These are phyloP conservation scores for Agarophyton chilense DNA, from an alignment of 23 red algal species.

Conservation along the genomic window DNA sequence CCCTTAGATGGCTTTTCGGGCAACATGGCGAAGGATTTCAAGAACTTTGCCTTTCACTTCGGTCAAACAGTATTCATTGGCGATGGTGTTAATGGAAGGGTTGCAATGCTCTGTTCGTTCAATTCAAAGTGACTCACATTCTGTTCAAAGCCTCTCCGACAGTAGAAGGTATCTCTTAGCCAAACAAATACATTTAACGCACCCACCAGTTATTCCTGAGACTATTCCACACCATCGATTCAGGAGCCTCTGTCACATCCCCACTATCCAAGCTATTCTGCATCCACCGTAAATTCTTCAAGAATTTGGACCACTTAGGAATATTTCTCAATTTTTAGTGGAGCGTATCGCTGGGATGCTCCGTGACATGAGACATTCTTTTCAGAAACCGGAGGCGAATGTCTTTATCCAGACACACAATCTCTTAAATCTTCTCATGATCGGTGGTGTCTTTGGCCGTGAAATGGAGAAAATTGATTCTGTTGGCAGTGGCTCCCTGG, in stretches of 20 bases:
- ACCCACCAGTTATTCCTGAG: neutral
- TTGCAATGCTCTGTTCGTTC: neutral
- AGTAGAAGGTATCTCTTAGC: neutral
- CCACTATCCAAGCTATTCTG: slow-evolving; percentile 1
- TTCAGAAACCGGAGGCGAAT: neutral
- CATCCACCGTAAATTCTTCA: neutral
- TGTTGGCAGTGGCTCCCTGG: neutral
- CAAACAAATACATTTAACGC: neutral
- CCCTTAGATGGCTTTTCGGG: neutral
- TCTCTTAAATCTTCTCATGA: neutral
- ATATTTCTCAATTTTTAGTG: neutral
- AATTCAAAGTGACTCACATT: neutral
- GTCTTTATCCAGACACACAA: neutral
- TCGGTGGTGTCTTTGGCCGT: neutral
- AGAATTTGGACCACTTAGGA: neutral
- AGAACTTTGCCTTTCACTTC: slow-evolving; percentile 10
- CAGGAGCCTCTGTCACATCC: too few relatives aligned
- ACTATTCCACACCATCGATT: neutral
- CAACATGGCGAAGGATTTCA: neutral
- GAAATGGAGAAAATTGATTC: neutral
- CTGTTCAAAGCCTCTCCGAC: neutral
- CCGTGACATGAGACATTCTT: neutral
- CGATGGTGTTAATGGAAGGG: neutral
- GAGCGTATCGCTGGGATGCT: neutral
- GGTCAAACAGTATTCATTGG: neutral